phyloP scores from a whole-genome alignment of 129 eudicot genomes.

The Arctium minus region DNA sequence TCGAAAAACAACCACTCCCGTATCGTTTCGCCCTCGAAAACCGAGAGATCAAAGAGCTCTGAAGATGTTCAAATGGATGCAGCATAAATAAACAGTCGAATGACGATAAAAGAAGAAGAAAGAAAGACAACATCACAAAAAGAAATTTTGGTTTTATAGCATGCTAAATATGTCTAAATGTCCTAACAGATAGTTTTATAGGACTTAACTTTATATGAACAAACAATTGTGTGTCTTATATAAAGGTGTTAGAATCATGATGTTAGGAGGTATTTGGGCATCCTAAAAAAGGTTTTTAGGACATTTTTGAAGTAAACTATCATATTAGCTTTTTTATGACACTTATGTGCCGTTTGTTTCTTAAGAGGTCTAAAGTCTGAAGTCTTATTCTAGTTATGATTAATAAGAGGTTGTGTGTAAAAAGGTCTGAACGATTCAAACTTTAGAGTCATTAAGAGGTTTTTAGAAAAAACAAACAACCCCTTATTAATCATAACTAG shows the following conservation, averaged over 20 bases:
- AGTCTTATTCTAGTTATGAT: no score
- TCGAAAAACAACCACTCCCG: constrained; percentile 98
- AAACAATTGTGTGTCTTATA: no score
- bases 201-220: neutral
- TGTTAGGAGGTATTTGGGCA: neutral
- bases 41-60: constrained; percentile 83
- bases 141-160: neutral
- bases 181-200: neutral
- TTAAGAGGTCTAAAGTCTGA: no score
- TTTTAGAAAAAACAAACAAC: no score
- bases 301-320: no score
- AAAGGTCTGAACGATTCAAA: no score
- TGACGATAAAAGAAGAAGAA: neutral
- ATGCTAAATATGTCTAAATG: neutral
- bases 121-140: neutral
- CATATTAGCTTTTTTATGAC: neutral
- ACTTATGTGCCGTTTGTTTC: no score
- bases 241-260: no score
- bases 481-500: no score
- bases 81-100: neutral
- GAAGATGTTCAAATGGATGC: constrained; percentile 1
- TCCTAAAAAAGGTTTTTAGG: neutral
- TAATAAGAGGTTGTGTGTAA: no score
- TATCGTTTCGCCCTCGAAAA: constrained; percentile 80
- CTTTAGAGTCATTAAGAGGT: no score